Conservation (phyloP, 345 rosid species). For the Arabidopsis suecica region DNA sequence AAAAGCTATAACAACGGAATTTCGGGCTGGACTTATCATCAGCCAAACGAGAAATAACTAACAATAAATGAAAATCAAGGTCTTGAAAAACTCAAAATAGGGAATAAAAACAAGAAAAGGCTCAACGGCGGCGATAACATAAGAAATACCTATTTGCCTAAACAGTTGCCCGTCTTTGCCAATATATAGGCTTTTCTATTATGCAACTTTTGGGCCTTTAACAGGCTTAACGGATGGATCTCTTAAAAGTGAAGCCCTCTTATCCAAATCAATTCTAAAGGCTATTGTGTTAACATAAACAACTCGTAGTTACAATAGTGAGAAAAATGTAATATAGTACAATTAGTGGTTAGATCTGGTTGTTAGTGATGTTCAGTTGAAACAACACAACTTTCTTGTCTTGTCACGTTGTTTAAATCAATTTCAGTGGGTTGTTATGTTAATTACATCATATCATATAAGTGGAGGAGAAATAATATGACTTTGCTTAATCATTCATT, state of each 20-base stretch:
- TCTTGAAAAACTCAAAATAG: too few relatives aligned
- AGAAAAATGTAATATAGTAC: neutral
- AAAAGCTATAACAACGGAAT: too few relatives aligned
- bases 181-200: too few relatives aligned
- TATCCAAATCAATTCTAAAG: neutral
- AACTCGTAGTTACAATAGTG: neutral
- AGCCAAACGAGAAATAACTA: too few relatives aligned
- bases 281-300: neutral
- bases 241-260: neutral
- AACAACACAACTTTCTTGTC: conserved; percentile 12
- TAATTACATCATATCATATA: conserved; percentile 22
- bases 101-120: too few relatives aligned
- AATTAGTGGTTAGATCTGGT: conserved; percentile 26
- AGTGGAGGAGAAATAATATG: conserved; percentile 3
- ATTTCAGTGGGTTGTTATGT: conserved; percentile 32
- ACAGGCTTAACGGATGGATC: neutral
- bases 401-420: conserved; percentile 13
- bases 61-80: too few relatives aligned
- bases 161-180: too few relatives aligned
- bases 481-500: conserved; percentile 20
- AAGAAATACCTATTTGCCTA: too few relatives aligned
- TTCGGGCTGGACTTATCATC: too few relatives aligned
- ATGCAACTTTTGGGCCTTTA: conserved; percentile 4
- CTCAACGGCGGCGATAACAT: too few relatives aligned
- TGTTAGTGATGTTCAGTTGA: conserved; percentile 30